A percentile compares a stretch with the other conserved stretches of the same genome.
These are phyloP conservation scores for Pythium brassicae DNA, from an alignment of 352 stramenopile species.

Conservation along the genomic window DNA sequence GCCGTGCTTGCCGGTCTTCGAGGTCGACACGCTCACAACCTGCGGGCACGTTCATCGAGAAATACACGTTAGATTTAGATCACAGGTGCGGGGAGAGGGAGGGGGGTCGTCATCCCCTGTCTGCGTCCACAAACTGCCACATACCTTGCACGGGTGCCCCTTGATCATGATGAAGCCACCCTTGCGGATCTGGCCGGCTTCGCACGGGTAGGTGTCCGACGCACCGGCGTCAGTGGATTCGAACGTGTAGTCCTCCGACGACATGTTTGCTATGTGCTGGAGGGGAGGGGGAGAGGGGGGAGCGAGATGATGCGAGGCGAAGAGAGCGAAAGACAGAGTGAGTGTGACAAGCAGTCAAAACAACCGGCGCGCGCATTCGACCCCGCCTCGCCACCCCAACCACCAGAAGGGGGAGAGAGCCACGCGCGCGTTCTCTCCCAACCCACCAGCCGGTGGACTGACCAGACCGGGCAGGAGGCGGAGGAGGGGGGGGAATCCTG, in stretches of 20 bases:
- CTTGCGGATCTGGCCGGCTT: conserved; percentile 99
- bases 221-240: conserved; percentile 96
- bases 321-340: conserved; percentile 12
- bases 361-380: not conserved
- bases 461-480: not conserved
- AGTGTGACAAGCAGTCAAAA: not conserved
- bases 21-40: conserved; percentile 96
- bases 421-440: not conserved
- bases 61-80: no score
- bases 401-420: not conserved
- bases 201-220: conserved; percentile 96
- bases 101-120: no score
- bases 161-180: conserved; percentile 99
- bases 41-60: no score
- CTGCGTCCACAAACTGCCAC: not conserved
- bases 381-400: not conserved
- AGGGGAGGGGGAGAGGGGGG: not conserved
- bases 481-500: not conserved
- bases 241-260: conserved; percentile 78
- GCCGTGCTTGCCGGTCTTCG: conserved; percentile 99
- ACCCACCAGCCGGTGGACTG: no score
- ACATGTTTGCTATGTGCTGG: conserved; percentile 18
- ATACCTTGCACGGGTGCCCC: conserved; percentile 97
- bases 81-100: no score
- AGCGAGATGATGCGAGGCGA: not conserved